phyloP scores from a whole-genome alignment of 495 filamentous ascomycete genomes.

The Margaritispora aquatica region DNA sequence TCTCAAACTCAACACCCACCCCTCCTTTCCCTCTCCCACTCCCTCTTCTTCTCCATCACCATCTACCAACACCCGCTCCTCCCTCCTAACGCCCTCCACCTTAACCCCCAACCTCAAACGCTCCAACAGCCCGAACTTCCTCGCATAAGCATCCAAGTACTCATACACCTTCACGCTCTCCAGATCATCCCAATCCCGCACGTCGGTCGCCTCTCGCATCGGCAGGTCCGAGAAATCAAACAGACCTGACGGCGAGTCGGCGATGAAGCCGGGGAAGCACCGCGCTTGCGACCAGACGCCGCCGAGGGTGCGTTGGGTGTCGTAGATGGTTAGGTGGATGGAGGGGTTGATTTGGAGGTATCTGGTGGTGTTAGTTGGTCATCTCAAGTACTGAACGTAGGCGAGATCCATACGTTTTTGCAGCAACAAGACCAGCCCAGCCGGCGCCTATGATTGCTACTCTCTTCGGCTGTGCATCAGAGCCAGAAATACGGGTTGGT shows the following conservation, averaged over 20 bases:
- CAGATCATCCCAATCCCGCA: conserved; percentile 24
- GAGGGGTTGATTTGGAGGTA: background rate
- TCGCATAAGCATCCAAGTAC: conserved; percentile 25
- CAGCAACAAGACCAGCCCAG: background rate
- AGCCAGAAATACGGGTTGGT: too few species aligned
- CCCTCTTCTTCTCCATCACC: too few species aligned
- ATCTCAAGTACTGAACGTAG: too few species aligned
- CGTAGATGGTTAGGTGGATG: conserved; percentile 37
- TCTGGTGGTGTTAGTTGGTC: background rate
- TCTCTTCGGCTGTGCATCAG: background rate
- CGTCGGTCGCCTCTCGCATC: conserved; percentile 22
- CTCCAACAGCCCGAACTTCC: conserved; percentile 26
- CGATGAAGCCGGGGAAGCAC: conserved; percentile 39
- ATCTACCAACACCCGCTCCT: too few species aligned
- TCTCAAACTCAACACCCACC: too few species aligned
- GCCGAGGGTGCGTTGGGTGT: conserved; percentile 36
- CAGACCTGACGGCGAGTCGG: conserved; percentile 32
- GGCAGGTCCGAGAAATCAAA: conserved; percentile 34
- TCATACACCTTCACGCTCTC: conserved; percentile 29
- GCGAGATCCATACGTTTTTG: too few species aligned
- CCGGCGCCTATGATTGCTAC: background rate
- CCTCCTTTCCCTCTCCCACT: too few species aligned
- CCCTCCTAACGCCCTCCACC: conserved; percentile 11
- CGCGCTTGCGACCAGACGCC: conserved; percentile 44
- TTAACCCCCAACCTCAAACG: conserved; percentile 29